Percentiles rank a stretch among this genome's conserved stretches.
These are phyloP conservation scores for Mycena crocata DNA, from an alignment of 768 basidiomycete species.

Conservation along the genomic window DNA sequence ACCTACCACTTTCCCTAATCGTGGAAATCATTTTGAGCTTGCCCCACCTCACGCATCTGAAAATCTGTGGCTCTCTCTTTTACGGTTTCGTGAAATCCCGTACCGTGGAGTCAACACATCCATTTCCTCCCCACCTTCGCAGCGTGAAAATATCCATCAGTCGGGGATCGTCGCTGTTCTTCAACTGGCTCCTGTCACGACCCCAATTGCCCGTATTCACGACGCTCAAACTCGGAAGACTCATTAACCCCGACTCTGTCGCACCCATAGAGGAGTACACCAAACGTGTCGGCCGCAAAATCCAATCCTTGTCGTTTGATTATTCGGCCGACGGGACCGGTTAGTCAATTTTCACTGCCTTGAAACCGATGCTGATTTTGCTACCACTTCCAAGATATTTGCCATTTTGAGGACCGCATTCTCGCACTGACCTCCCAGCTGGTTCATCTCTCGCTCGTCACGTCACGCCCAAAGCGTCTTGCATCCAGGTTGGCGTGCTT, in stretches of 20 bases:
- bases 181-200: background rate
- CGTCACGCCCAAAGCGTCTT: background rate
- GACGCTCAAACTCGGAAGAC: background rate
- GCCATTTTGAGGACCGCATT: background rate
- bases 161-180: background rate
- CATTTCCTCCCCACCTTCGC: background rate
- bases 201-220: background rate
- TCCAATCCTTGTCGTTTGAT: background rate
- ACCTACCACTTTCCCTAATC: background rate
- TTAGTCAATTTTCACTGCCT: background rate
- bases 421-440: background rate
- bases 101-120: too few relatives aligned
- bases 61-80: background rate
- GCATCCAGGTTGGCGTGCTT: background rate
- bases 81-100: background rate
- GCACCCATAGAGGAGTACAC: background rate
- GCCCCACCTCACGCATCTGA: background rate
- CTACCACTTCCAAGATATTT: background rate
- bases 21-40: background rate
- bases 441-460: background rate
- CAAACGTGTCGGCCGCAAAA: background rate
- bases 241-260: background rate
- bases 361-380: background rate
- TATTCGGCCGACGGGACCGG: background rate
- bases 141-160: background rate